These are phyloP conservation scores for Solanum chacoense DNA, from an alignment of 305 asterid genomes.

Conservation along the genomic window DNA sequence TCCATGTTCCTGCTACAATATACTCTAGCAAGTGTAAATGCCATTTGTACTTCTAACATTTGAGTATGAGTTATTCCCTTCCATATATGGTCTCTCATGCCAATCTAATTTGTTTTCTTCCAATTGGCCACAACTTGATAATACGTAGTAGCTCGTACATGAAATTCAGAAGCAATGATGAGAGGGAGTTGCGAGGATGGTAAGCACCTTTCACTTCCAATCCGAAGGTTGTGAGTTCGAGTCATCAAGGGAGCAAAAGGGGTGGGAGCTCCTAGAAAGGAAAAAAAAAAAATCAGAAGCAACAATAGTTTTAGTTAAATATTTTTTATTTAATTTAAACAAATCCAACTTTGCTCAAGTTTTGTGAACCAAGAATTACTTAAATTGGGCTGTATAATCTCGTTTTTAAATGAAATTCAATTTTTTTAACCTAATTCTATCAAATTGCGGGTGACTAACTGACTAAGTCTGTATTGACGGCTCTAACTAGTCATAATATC, in stretches of 20 bases:
- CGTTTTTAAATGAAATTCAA: too few relatives aligned
- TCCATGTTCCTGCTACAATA: background rate
- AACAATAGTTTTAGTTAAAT: background rate
- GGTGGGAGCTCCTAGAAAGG: too few relatives aligned
- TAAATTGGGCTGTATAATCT: too few relatives aligned
- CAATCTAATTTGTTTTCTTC: background rate
- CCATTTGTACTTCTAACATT: background rate
- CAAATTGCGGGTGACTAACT: background rate
- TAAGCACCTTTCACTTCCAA: too few relatives aligned
- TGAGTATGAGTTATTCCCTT: background rate
- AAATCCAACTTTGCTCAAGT: background rate
- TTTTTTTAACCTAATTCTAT: too few relatives aligned
- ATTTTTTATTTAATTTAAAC: too few relatives aligned
- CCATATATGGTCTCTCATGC: background rate
- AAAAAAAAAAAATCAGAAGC: background rate
- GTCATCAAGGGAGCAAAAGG: too few relatives aligned
- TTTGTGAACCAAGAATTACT: background rate
- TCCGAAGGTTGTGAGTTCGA: too few relatives aligned
- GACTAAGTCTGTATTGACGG: accelerated
- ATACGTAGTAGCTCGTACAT: too few relatives aligned
- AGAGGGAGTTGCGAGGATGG: too few relatives aligned
- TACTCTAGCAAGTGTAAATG: background rate
- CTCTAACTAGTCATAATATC: background rate
- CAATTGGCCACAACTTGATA: background rate
- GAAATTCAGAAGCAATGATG: too few relatives aligned